Conservation (phyloP, 768 basidiomycete species). For the Phylloporus arenicola region DNA sequence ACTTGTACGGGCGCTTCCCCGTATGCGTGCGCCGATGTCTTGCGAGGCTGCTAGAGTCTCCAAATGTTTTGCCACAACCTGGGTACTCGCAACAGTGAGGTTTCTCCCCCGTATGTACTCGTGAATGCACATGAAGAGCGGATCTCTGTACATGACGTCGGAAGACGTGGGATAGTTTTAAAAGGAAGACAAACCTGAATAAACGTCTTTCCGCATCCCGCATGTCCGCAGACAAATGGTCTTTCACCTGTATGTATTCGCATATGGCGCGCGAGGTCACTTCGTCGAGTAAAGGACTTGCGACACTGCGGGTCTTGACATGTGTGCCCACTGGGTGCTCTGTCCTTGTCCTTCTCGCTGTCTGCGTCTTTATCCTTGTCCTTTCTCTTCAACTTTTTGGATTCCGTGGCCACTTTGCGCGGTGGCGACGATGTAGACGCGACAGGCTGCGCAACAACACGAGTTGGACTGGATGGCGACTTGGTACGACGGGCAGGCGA, state of each 20-base stretch:
- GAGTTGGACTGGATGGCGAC: slow-evolving; percentile 34
- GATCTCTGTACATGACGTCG: slow-evolving; percentile 54
- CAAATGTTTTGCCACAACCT: slow-evolving; percentile 81
- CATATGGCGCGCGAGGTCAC: slow-evolving; percentile 80
- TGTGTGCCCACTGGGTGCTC: slow-evolving; percentile 46
- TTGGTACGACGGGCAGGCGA: slow-evolving; percentile 26
- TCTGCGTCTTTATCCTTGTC: slow-evolving; percentile 29
- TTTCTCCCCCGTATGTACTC: slow-evolving; percentile 91
- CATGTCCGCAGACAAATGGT: slow-evolving; percentile 69
- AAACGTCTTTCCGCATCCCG: slow-evolving; percentile 82
- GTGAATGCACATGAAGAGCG: slow-evolving; percentile 80
- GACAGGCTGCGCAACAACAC: slow-evolving; percentile 34
- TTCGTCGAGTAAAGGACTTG: slow-evolving; percentile 78
- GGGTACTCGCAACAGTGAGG: slow-evolving; percentile 90
- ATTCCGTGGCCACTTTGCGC: slow-evolving; percentile 19
- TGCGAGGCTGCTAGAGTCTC: slow-evolving; percentile 87
- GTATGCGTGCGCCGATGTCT: slow-evolving; percentile 88
- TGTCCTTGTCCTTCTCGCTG: slow-evolving; percentile 38
- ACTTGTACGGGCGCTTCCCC: slow-evolving; percentile 82
- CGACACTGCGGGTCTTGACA: slow-evolving; percentile 71
- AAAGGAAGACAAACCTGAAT: slow-evolving; percentile 60
- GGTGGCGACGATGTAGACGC: slow-evolving; percentile 48
- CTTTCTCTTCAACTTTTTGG: slow-evolving; percentile 25
- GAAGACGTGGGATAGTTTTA: neutral
- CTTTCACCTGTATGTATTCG: slow-evolving; percentile 89